These are phyloP conservation scores for Tuber melanosporum DNA, from an alignment of 495 filamentous ascomycete genomes.

Conservation along the genomic window DNA sequence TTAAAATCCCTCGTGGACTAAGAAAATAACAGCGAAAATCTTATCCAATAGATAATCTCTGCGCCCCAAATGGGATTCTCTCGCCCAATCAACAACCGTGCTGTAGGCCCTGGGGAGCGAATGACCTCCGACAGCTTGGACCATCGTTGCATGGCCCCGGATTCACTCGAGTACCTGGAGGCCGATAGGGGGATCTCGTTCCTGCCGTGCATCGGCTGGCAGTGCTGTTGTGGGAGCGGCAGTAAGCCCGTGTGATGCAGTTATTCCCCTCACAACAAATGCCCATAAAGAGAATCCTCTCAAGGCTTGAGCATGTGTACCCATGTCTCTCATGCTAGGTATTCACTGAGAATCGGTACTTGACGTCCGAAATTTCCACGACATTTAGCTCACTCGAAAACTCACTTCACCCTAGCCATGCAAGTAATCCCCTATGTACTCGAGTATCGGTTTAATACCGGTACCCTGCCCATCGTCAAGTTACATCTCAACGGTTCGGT, in stretches of 20 bases:
- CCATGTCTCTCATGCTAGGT: neutral
- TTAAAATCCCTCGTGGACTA: conserved; percentile 3
- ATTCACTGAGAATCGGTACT: neutral
- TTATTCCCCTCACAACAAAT: conserved; percentile 2
- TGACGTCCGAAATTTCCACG: neutral
- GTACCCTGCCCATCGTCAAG: neutral
- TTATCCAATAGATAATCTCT: neutral
- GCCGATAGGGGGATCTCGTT: neutral
- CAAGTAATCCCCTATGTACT: neutral
- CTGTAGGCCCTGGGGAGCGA: neutral
- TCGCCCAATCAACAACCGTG: neutral
- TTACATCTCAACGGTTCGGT: neutral
- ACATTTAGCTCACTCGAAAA: neutral
- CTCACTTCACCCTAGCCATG: neutral
- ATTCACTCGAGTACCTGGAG: neutral
- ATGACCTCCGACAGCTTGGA: neutral
- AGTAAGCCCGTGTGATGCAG: neutral
- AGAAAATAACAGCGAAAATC: neutral
- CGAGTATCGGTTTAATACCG: neutral
- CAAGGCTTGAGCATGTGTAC: neutral
- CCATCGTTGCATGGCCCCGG: neutral
- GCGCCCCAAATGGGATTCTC: neutral
- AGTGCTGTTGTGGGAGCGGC: neutral
- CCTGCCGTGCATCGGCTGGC: neutral
- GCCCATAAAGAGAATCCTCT: neutral